Evolutionary conservation across 352 stramenopile species (phyloP).

Genomic region (Pythium brassicae): DNA sequence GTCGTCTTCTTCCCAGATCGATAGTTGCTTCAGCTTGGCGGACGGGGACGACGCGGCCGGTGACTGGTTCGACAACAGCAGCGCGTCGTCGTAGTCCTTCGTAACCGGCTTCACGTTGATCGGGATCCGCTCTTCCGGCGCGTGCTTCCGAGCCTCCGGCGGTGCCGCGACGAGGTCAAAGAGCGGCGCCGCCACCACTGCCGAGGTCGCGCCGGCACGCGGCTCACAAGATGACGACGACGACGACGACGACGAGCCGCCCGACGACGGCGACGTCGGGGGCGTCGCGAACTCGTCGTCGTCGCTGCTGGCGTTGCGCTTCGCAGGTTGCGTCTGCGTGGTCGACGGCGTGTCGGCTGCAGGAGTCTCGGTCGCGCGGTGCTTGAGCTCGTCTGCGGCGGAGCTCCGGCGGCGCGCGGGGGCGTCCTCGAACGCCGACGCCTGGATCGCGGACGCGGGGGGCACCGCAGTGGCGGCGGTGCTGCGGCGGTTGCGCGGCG

Average conservation of each 20-base stretch:
- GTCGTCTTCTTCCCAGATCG: constrained; percentile 12
- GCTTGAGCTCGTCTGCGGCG: constrained; percentile 10
- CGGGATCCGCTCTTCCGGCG: constrained; percentile 2
- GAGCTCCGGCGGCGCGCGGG: constrained; percentile 21
- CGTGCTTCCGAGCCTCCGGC: not conserved
- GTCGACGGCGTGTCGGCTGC: not conserved
- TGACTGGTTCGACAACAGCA: constrained; percentile 2
- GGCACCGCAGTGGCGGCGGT: constrained; percentile 17
- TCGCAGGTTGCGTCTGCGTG: not conserved
- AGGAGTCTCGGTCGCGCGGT: not conserved
- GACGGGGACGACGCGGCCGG: not conserved
- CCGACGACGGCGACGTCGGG: constrained; percentile 13
- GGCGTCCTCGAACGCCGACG: constrained; percentile 34
- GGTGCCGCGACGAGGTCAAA: not conserved
- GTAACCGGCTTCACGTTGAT: constrained; percentile 1
- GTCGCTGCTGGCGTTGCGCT: constrained; percentile 9
- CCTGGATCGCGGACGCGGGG: constrained; percentile 47
- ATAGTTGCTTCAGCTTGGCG: constrained; percentile 6
- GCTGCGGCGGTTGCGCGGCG: constrained; percentile 3
- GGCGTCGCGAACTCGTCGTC: constrained; percentile 11
- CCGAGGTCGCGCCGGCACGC: too few relatives aligned
- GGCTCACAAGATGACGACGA: not conserved
- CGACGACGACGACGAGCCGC: not conserved
- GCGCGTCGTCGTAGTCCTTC: constrained; percentile 9
- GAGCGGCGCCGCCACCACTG: not conserved